These are phyloP conservation scores for Pyrenula aspistea DNA, from an alignment of 495 filamentous ascomycete genomes.

Conservation along the genomic window DNA sequence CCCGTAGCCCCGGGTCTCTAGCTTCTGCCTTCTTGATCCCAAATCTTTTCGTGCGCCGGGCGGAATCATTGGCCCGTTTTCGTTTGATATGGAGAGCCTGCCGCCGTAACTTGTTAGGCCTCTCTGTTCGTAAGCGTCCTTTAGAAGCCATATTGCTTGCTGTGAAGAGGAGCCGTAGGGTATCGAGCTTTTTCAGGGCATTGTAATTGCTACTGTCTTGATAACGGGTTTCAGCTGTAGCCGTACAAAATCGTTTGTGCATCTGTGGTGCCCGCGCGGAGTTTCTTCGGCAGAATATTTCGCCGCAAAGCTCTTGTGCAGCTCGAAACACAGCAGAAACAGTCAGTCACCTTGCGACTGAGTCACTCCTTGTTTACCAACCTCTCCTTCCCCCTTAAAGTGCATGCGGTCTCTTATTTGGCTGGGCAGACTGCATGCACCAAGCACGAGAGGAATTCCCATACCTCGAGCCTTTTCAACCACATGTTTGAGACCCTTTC, in stretches of 20 bases:
- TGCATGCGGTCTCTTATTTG: conserved; percentile 20
- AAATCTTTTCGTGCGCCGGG: conserved; percentile 66
- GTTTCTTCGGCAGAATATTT: no score
- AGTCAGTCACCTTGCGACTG: no score
- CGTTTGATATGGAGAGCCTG: conserved; percentile 63
- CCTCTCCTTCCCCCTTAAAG: conserved; percentile 21
- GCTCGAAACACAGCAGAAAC: no score
- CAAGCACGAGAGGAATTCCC: conserved; percentile 5
- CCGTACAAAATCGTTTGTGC: no score
- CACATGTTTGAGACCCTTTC: conserved; percentile 10
- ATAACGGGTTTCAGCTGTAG: no score
- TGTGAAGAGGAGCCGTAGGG: no score
- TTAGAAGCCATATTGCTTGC: conserved; percentile 16
- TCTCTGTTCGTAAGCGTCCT: background rate
- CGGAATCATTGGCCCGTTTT: conserved; percentile 59
- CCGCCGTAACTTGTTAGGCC: conserved; percentile 60
- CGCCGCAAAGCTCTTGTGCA: no score
- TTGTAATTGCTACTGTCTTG: no score
- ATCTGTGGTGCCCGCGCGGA: no score
- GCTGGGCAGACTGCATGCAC: conserved; percentile 11
- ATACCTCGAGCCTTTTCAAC: conserved; percentile 10
- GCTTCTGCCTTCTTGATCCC: conserved; percentile 71
- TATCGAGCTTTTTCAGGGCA: no score
- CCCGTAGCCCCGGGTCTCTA: conserved; percentile 64
- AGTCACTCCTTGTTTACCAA: no score